Percentiles rank a stretch among this genome's conserved stretches.
These are phyloP conservation scores for Echium plantagineum DNA, from an alignment of 257 asterid genomes.

Conservation along the genomic window DNA sequence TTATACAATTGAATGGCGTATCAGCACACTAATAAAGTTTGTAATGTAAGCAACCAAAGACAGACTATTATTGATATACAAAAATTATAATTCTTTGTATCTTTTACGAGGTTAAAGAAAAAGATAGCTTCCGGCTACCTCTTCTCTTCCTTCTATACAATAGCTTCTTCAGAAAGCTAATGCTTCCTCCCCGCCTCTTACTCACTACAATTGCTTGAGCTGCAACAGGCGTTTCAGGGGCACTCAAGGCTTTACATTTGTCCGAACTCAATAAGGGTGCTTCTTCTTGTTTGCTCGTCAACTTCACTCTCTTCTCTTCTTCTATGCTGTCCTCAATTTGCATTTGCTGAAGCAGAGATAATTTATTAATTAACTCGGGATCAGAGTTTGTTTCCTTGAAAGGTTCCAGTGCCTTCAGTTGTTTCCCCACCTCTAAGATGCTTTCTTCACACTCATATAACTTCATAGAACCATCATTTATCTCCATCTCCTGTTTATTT, in stretches of 20 bases:
- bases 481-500: slow-evolving; percentile 64
- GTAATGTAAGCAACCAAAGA: too few relatives aligned
- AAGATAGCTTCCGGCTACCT: slow-evolving; percentile 27
- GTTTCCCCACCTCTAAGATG: slow-evolving; percentile 21
- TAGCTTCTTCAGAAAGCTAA: slow-evolving; percentile 50
- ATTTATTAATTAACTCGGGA: slow-evolving; percentile 26
- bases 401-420: slow-evolving; percentile 27
- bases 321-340: slow-evolving; percentile 17
- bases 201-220: slow-evolving; percentile 39
- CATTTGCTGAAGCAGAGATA: slow-evolving; percentile 68
- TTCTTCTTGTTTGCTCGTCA: too few relatives aligned
- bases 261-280: background rate
- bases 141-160: slow-evolving; percentile 47
- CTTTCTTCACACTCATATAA: slow-evolving; percentile 69
- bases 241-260: background rate
- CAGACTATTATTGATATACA: slow-evolving; percentile 8
- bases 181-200: slow-evolving; percentile 43
- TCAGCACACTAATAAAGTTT: too few relatives aligned
- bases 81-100: slow-evolving; percentile 1
- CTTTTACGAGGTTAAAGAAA: slow-evolving; percentile 31
- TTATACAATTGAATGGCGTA: too few relatives aligned
- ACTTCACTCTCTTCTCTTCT: too few relatives aligned
- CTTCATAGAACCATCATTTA: slow-evolving; percentile 57
- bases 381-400: slow-evolving; percentile 26
- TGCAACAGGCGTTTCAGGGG: slow-evolving; percentile 20